Percentiles rank a stretch among this genome's conserved stretches.
Evolutionary conservation across 768 basidiomycete genomes (phyloP).

Genomic region (Phaffia tasmanica): DNA sequence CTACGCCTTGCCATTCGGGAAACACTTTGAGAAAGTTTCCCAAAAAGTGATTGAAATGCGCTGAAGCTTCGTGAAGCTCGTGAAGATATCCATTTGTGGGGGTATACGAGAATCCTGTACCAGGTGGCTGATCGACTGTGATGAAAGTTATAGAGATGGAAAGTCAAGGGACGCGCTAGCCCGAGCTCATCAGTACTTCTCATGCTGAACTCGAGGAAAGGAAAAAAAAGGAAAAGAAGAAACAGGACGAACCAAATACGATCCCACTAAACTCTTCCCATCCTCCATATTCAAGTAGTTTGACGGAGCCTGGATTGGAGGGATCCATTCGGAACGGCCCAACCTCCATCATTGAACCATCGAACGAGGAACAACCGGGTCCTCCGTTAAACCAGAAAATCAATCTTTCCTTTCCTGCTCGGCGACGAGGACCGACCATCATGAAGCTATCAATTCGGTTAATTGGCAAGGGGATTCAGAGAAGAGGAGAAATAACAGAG

Average conservation of each 20-base stretch:
- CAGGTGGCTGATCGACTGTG: constrained; percentile 92
- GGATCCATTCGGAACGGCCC: constrained; percentile 63
- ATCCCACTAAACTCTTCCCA: constrained; percentile 97
- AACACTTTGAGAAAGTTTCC: constrained; percentile 80
- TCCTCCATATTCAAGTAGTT: constrained; percentile 60
- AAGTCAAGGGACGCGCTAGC: background rate
- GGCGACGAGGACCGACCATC: constrained; percentile 71
- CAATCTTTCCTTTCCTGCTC: constrained; percentile 78
- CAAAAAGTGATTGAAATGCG: constrained; percentile 72
- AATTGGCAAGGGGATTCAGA: background rate
- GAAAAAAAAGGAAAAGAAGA: background rate
- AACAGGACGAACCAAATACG: constrained; percentile 62
- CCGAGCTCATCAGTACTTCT: background rate
- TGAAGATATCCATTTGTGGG: constrained; percentile 76
- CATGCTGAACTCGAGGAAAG: background rate
- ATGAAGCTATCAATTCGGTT: constrained; percentile 49
- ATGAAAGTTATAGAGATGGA: background rate
- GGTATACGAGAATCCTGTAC: constrained; percentile 85
- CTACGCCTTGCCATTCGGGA: constrained; percentile 69
- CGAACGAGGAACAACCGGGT: constrained; percentile 94
- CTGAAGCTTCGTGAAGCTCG: constrained; percentile 59
- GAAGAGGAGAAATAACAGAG: background rate
- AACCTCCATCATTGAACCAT: constrained; percentile 96
- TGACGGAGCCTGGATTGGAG: constrained; percentile 48
- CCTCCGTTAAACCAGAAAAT: constrained; percentile 96